Evolutionary conservation across 257 asterid genomes (phyloP), one percentile per base, ranked within the genome.

Genomic region (Solanum paucissectum): DNA sequence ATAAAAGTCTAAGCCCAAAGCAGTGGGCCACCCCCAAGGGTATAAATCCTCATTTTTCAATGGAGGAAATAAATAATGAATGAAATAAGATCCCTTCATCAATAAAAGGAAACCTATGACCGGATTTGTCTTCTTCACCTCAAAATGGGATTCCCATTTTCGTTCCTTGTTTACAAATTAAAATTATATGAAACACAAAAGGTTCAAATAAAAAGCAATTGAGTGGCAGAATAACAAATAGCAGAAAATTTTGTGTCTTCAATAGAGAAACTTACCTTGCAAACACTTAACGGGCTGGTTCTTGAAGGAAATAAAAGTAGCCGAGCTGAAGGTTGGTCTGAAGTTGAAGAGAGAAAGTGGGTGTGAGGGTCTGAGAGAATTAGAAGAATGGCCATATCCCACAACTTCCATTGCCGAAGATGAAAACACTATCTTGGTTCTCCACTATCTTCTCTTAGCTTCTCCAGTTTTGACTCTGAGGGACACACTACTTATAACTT

Each of bases 291-390:
- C 29, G 68, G 68, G 68, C 29, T 46, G 85, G 52, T 81, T 81
- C 27, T 27, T 81, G 11, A 29, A 46, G 25, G 68, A 79, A 18
- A 79, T 79, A 38, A 79, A 79, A 44, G 12, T 79, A 16, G 40
- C 34, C 9, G 40, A 27, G 27, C 66, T 79, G 85, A n/a, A 42
- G 36, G 60, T 42, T 77, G 84, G 64, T 77, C 25, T 86, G 89
- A 81, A 84, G 87, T 92, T 91, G 60, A 88, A 62, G 62, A 74
- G 69, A 55, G 87, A 90, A 83, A 89, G 88, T 89, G 91, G 91
- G 74, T 90, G 38, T 10, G 49, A 34, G 81, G 81, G 44, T 34
- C 76, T 68, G 32, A 87, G 86, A 20, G 94, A 69, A 60, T 84
- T 84, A 84, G 88, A 90, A 64, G 90, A 89, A 83, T 40, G 86